Percentiles rank a stretch among this genome's conserved stretches.
Evolutionary conservation across 805 yeast genomes (phyloP).

Genomic region (Metschnikowia proteae): DNA sequence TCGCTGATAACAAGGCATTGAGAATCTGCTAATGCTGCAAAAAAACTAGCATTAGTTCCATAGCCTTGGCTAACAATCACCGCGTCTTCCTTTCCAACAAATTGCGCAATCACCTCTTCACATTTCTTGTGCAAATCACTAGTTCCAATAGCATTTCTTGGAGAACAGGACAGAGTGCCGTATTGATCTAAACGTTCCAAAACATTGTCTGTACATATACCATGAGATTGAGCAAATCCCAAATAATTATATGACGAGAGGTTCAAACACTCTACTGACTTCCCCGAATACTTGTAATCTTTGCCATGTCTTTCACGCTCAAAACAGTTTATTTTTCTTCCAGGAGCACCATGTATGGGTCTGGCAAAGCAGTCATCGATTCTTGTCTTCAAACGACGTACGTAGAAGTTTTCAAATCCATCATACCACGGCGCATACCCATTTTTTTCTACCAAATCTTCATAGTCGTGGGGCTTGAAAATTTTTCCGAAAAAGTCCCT

Average conservation of each 20-base stretch:
- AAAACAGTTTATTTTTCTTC: slow-evolving; percentile 78
- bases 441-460: slow-evolving; percentile 66
- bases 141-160: slow-evolving; percentile 73
- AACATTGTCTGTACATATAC: slow-evolving; percentile 82
- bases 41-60: slow-evolving; percentile 88
- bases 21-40: slow-evolving; percentile 76
- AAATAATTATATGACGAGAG: slow-evolving; percentile 88
- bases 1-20: slow-evolving; percentile 91
- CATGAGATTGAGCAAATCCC: slow-evolving; percentile 95
- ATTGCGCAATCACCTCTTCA: slow-evolving; percentile 74
- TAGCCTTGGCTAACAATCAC: slow-evolving; percentile 90
- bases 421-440: slow-evolving; percentile 97
- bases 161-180: slow-evolving; percentile 78
- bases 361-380: slow-evolving; percentile 93
- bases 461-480: slow-evolving; percentile 63
- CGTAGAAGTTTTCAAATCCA: slow-evolving; percentile 89
- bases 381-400: slow-evolving; percentile 85
- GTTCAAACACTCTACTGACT: slow-evolving; percentile 73
- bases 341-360: slow-evolving; percentile 97
- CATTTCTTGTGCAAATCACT: slow-evolving; percentile 69
- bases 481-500: slow-evolving; percentile 82
- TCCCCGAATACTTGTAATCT: slow-evolving; percentile 68
- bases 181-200: slow-evolving; percentile 56
- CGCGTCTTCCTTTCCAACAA: slow-evolving; percentile 88
- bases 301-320: slow-evolving; percentile 73